Conservation (phyloP, 768 basidiomycete genomes). For the Lepiota subincarnata region DNA sequence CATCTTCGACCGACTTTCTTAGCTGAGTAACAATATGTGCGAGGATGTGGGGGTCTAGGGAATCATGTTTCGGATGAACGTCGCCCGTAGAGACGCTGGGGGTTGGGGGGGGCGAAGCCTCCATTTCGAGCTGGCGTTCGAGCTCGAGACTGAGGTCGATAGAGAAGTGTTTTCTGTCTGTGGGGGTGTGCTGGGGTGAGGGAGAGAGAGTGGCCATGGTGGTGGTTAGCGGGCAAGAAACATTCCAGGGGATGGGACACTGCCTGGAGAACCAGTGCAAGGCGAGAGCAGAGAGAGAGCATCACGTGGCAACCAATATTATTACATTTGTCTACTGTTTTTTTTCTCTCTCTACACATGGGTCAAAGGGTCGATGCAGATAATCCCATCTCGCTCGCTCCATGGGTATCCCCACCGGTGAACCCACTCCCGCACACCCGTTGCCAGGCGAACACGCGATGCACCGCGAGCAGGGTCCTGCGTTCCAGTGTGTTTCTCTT, state of each 20-base stretch:
- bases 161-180: constrained; percentile 42
- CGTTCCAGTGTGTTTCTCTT: constrained; percentile 94
- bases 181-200: not conserved
- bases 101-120: constrained; percentile 54
- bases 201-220: not conserved
- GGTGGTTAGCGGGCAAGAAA: constrained; percentile 7
- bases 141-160: constrained; percentile 80
- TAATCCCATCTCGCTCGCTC: constrained; percentile 87
- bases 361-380: constrained; percentile 84
- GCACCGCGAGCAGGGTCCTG: constrained; percentile 80
- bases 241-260: not conserved
- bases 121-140: constrained; percentile 68
- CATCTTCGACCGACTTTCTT: constrained; percentile 56
- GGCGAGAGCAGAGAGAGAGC: no score
- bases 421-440: constrained; percentile 86
- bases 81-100: constrained; percentile 16
- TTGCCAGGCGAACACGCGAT: constrained; percentile 76
- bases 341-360: constrained; percentile 38
- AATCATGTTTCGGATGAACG: constrained; percentile 28
- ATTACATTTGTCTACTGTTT: not conserved
- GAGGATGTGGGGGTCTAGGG: constrained; percentile 72
- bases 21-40: constrained; percentile 74
- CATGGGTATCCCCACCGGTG: constrained; percentile 96
- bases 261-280: no score
- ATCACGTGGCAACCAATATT: no score